Conservation (phyloP, 768 basidiomycete species). For the Candolleomyces efflorescens region DNA sequence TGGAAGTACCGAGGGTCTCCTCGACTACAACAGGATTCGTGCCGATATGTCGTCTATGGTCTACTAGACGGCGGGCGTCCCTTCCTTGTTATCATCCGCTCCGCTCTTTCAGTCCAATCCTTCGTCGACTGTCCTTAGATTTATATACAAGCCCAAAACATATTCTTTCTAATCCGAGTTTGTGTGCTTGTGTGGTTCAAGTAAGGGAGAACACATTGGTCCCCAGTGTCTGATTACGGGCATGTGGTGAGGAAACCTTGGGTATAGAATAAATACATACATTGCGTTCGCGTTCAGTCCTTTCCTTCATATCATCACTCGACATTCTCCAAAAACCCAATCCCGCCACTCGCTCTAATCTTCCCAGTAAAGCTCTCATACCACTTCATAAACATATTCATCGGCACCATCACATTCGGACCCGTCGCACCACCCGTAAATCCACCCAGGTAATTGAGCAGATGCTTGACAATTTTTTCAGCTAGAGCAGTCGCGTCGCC, state of each 20-base stretch:
- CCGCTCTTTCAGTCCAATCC: neutral
- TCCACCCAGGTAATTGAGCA: constrained; percentile 72
- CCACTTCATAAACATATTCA: constrained; percentile 64
- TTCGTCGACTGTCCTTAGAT: neutral
- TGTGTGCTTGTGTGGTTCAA: too few species aligned
- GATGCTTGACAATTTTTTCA: constrained; percentile 66
- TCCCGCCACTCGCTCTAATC: constrained; percentile 47
- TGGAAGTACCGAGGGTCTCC: constrained; percentile 85
- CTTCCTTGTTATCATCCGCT: neutral
- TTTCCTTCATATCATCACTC: too few species aligned
- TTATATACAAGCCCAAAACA: neutral
- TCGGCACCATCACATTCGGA: constrained; percentile 49
- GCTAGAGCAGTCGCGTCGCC: constrained; percentile 37
- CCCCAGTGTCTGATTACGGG: too few species aligned
- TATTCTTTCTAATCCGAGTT: neutral
- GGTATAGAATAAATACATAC: neutral
- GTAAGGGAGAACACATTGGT: too few species aligned
- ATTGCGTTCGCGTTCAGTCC: neutral
- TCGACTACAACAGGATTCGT: constrained; percentile 92
- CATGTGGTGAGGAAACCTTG: too few species aligned
- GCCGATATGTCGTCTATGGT: constrained; percentile 77
- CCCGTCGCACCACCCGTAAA: constrained; percentile 40
- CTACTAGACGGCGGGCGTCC: constrained; percentile 41
- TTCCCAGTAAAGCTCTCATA: constrained; percentile 65
- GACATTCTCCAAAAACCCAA: constrained; percentile 56